Conservation (phyloP, 2,329 filamentous ascomycete species). For the Venturia asperata region DNA sequence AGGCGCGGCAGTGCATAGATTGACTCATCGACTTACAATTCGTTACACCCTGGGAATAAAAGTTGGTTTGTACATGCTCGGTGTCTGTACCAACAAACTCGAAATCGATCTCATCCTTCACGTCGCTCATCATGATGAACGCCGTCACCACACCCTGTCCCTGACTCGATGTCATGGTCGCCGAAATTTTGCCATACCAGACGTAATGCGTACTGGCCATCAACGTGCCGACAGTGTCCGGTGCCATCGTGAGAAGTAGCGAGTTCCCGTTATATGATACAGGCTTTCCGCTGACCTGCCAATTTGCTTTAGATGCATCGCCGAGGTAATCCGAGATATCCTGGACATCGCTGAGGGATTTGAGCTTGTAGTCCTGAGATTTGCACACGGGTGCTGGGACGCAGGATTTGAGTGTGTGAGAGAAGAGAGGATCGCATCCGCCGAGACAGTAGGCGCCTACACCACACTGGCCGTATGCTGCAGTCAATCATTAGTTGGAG, state of each 20-base stretch:
- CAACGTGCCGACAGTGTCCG: slow-evolving; percentile 77
- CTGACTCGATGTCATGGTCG: slow-evolving; percentile 74
- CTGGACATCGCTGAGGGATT: slow-evolving; percentile 60
- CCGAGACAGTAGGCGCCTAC: slow-evolving; percentile 92
- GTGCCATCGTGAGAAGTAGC: slow-evolving; percentile 80
- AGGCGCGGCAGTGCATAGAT: not conserved
- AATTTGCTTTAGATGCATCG: slow-evolving; percentile 70
- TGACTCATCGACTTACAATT: slow-evolving; percentile 58
- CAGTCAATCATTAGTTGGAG: slow-evolving; percentile 14
- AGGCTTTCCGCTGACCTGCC: slow-evolving; percentile 78
- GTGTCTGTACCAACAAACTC: slow-evolving; percentile 85
- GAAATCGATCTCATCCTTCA: slow-evolving; percentile 98
- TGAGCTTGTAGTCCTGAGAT: slow-evolving; percentile 65
- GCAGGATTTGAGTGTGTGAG: slow-evolving; percentile 76
- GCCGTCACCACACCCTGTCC: slow-evolving; percentile 89
- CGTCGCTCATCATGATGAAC: slow-evolving; percentile 90
- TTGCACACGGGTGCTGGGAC: slow-evolving; percentile 77
- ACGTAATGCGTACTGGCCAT: slow-evolving; percentile 80
- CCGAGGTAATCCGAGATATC: slow-evolving; percentile 79
- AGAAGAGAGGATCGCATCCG: slow-evolving; percentile 84
- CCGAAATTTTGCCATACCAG: slow-evolving; percentile 94
- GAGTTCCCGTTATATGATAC: slow-evolving; percentile 57
- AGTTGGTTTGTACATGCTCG: slow-evolving; percentile 79
- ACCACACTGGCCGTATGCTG: slow-evolving; percentile 90
- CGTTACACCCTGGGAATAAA: slow-evolving; percentile 89